phyloP scores from a whole-genome alignment of 768 basidiomycete genomes.

The Agaricus subrufescens region DNA sequence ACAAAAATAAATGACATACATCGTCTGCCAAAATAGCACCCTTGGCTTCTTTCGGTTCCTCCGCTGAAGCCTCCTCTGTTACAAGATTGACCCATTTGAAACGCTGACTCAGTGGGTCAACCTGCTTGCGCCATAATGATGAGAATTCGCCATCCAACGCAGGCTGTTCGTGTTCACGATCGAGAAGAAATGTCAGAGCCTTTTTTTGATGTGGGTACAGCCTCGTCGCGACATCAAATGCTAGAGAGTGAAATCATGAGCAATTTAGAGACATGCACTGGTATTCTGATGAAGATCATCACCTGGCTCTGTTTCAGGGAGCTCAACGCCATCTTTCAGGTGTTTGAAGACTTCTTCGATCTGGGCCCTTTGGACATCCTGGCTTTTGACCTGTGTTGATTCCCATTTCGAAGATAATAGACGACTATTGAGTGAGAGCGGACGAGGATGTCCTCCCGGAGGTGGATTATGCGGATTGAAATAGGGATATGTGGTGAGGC shows the following conservation, averaged over 20 bases:
- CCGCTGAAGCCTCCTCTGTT: slow-evolving; percentile 69
- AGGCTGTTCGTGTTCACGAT: slow-evolving; percentile 70
- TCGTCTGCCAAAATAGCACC: slow-evolving; percentile 96
- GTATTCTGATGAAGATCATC: slow-evolving; percentile 22
- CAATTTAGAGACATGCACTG: neutral
- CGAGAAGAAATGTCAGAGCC: slow-evolving; percentile 91
- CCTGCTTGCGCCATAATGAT: slow-evolving; percentile 65
- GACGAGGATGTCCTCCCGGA: slow-evolving; percentile 54
- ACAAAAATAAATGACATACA: slow-evolving; percentile 44
- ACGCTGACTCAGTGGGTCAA: slow-evolving; percentile 41
- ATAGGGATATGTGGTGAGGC: slow-evolving; percentile 63
- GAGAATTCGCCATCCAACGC: slow-evolving; percentile 57
- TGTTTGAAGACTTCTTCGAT: slow-evolving; percentile 93
- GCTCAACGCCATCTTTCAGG: slow-evolving; percentile 81
- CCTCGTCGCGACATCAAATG: slow-evolving; percentile 69
- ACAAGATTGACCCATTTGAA: slow-evolving; percentile 76
- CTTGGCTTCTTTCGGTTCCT: slow-evolving; percentile 69
- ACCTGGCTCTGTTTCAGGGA: slow-evolving; percentile 85
- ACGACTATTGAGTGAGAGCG: slow-evolving; percentile 34
- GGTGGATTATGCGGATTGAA: slow-evolving; percentile 88
- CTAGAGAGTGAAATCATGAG: slow-evolving; percentile 28
- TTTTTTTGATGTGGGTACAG: slow-evolving; percentile 99
- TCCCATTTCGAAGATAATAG: slow-evolving; percentile 48
- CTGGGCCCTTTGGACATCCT: slow-evolving; percentile 89
- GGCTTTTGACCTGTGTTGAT: slow-evolving; percentile 62